These are phyloP conservation scores for Phoenix dactylifera DNA, from an alignment of 176 grass and related monocot species.

Conservation along the genomic window DNA sequence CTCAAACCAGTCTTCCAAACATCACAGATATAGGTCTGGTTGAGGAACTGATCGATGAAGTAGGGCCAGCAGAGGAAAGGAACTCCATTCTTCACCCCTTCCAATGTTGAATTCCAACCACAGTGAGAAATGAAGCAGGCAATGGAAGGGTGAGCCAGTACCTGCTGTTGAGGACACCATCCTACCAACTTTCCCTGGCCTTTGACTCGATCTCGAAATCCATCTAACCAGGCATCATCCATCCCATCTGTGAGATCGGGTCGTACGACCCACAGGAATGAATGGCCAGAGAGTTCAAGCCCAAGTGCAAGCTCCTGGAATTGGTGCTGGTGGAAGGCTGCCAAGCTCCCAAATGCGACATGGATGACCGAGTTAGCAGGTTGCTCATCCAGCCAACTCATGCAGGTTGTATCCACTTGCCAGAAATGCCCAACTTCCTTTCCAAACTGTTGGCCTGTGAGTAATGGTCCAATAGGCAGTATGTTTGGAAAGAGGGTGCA, in stretches of 20 bases:
- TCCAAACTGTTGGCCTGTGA: conserved; percentile 10
- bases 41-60: conserved; percentile 60
- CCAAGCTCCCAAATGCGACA: conserved; percentile 42
- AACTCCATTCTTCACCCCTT: conserved; percentile 40
- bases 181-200: no score
- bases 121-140: conserved; percentile 10
- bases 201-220: conserved; percentile 12
- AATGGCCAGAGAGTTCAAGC: conserved; percentile 28
- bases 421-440: conserved; percentile 27
- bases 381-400: conserved; percentile 46
- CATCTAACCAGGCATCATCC: conserved; percentile 29
- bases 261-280: conserved; percentile 65
- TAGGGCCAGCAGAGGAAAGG: conserved; percentile 75
- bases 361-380: conserved; percentile 24
- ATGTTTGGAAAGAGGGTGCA: conserved; percentile 8
- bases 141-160: conserved; percentile 11
- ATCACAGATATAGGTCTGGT: conserved; percentile 62
- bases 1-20: conserved; percentile 57
- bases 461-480: conserved; percentile 32
- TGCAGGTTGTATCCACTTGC: conserved; percentile 17
- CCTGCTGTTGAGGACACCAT: neutral
- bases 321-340: conserved; percentile 21
- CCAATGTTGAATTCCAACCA: neutral
- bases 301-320: conserved; percentile 51
- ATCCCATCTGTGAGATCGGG: conserved; percentile 31